Evolutionary conservation across 768 basidiomycete species (phyloP), one percentile per base, ranked within the genome.

Genomic region (Asterophora lycoperdoides): DNA sequence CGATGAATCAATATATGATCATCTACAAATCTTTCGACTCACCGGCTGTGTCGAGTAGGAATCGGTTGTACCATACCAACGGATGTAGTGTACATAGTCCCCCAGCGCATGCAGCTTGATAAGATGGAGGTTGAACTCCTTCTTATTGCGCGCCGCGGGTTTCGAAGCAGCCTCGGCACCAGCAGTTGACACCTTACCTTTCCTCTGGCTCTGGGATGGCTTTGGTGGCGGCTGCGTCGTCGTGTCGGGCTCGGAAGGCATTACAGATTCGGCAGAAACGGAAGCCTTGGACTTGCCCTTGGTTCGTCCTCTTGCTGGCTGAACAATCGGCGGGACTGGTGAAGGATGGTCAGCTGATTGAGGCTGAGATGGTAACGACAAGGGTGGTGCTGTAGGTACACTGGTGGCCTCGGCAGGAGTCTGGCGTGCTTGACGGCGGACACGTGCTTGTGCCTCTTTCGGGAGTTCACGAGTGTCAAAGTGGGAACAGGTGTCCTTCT

Each of bases 21-120:
- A n/a, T n/a, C n/a, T n/a, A n/a, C n/a, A n/a, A n/a, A n/a, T n/a
- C n/a, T n/a, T n/a, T n/a, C n/a, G n/a, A n/a, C n/a, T n/a, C n/a
- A 71, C 66, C 15, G 53, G 45, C 15, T 69, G 64, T 1, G 65
- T 71, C 0, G 64, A 65, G 35, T 64, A 70, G 1, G 62, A 67
- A 41, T 72, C 66, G 4, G 64, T 66, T 0, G 62, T 69, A 0
- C 70, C 66, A 15, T 52, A 62, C 0, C 19, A 1, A 1, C 33
- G 33, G 10, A 70, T 67, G 1, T 55, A 53, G 1, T 33, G 18
- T 0, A 52, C 41, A 36, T 66, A 64, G 49, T 70, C 60, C 1
- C 59, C 63, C 0, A 70, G 37, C 1, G 61, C 56, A 50, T 69
- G 68, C 3, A 60, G 51, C 41, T 70, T 70, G 53, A 62, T 66